Base-by-base conservation (phyloP, 1,284 basidiomycete genomes). In the Trametes versicolor region DNA sequence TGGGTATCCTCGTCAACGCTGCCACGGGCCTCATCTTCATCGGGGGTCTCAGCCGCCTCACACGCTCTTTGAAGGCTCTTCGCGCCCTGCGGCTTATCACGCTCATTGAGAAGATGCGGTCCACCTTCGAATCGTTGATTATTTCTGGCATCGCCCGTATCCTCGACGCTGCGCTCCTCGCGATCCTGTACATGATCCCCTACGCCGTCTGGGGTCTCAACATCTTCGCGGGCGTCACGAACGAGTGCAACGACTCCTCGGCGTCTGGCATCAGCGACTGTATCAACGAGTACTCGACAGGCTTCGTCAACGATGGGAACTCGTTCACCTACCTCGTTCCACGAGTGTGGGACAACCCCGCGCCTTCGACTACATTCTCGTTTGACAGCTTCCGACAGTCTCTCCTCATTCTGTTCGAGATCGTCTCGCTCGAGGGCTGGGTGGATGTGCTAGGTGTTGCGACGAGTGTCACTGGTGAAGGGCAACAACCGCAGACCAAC, bases 141-240 rank as follows among this genome's bases (percentile, higher is more conserved):
- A 91, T 98, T 63, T 93, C 94, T 2, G 97, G 97, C 4, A 92
- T 92, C 1, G 79, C 86, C 21, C 91, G 95, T 72, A 97, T 99
- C 67, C 71, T 98, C 60, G 96, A 98, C 71, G 97, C 97, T 0
- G 94, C 92, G 0, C 78, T 98, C 58, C 87, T 99, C n/a, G 95
- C 97, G 52, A 87, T 98, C 58, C 84, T 99, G 55, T 96, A 99
- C 80, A 92, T 99, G 85, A 94, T 99, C 69, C 97, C 97, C 0
- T 99, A 96, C 74, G 97, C 97, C 4, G 91, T 98, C 1, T 99
- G 97, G 97, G 97, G 96, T 6, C 87, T 96, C 64, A 98, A 97
- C 73, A 93, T 99, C 75, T 99, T 99, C 78, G 83, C 90, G 0
- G 96, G 96, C 8, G 80, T 91, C 64, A 89, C 97, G 78, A 96